These are phyloP conservation scores for Colletotrichum tofieldiae DNA, from an alignment of 2,329 filamentous ascomycete genomes.

Conservation along the genomic window DNA sequence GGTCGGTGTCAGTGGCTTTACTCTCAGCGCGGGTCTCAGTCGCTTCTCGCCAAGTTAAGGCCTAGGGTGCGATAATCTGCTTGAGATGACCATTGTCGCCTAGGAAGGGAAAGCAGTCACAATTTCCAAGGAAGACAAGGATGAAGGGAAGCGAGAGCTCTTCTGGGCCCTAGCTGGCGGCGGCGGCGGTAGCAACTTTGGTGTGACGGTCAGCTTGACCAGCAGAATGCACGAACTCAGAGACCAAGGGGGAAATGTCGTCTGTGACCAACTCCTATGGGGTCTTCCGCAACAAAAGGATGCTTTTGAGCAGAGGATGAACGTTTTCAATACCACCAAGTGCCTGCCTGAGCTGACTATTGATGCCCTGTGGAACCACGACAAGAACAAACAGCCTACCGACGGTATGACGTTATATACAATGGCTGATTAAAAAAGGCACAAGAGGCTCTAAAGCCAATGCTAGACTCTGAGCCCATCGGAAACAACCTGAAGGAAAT, in stretches of 20 bases:
- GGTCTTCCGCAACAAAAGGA: neutral
- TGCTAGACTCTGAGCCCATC: neutral
- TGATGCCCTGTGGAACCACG: neutral
- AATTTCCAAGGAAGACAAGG: conserved; percentile 14
- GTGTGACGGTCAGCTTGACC: conserved; percentile 54
- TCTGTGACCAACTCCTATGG: conserved; percentile 49
- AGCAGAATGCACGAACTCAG: conserved; percentile 45
- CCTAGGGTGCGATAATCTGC: no score
- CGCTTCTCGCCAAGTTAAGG: no score
- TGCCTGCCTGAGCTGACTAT: conserved; percentile 52
- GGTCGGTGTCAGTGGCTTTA: no score
- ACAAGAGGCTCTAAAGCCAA: neutral
- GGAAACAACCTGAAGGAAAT: neutral
- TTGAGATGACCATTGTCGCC: no score
- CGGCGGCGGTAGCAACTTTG: conserved; percentile 57
- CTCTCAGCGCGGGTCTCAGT: no score
- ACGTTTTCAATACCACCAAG: conserved; percentile 45
- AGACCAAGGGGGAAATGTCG: conserved; percentile 27
- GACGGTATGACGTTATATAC: neutral
- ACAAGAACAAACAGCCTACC: neutral
- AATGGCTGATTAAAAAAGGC: neutral
- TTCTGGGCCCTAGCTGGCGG: conserved; percentile 60
- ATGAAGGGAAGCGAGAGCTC: conserved; percentile 46
- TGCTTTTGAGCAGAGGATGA: conserved; percentile 45
- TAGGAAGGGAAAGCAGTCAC: conserved; percentile 20